These are phyloP conservation scores for Pulicaria dysenterica DNA, from an alignment of 129 eudicot species.

Conservation along the genomic window DNA sequence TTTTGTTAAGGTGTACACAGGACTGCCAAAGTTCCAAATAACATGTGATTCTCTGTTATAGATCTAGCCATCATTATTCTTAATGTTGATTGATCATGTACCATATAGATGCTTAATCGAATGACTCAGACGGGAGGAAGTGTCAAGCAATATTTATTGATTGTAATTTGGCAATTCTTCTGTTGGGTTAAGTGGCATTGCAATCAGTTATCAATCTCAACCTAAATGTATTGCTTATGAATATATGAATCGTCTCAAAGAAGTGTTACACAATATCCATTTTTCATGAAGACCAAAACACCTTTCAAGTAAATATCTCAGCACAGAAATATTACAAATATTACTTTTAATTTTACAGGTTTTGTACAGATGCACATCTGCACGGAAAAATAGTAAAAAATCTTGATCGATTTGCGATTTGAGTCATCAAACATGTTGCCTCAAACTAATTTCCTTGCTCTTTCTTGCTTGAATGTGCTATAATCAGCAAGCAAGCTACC, in stretches of 20 bases:
- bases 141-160: too few species aligned
- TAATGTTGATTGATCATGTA: too few species aligned
- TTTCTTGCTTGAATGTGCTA: constrained; percentile 59
- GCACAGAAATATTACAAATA: not conserved
- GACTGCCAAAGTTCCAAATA: not conserved
- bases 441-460: constrained; percentile 44
- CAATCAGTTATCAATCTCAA: too few species aligned
- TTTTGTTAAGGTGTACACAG: not conserved
- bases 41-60: not conserved
- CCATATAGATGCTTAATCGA: too few species aligned
- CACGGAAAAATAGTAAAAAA: constrained; percentile 26
- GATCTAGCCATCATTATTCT: not conserved
- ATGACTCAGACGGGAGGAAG: too few species aligned
- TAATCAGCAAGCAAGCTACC: constrained; percentile 80
- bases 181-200: too few species aligned
- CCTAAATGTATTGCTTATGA: too few species aligned
- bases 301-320: too few species aligned
- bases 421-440: not conserved
- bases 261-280: too few species aligned
- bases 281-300: too few species aligned
- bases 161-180: too few species aligned
- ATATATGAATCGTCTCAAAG: too few species aligned
- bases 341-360: constrained; percentile 16
- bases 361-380: constrained; percentile 15
- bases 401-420: not conserved